phyloP scores from a whole-genome alignment of 257 asterid genomes.

The Nicotiana undulata region DNA sequence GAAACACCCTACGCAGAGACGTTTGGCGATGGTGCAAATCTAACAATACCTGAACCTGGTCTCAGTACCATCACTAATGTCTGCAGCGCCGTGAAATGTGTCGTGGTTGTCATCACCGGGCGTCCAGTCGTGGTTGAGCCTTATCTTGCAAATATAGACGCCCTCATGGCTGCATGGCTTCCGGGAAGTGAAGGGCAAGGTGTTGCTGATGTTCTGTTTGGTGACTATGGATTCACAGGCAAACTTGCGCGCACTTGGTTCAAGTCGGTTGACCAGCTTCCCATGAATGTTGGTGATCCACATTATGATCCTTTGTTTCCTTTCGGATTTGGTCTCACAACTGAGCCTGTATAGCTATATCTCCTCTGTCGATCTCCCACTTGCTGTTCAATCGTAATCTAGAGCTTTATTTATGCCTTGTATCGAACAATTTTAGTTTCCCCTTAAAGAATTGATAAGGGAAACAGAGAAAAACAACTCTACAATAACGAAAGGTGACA shows the following conservation, averaged over 20 bases:
- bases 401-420: neutral
- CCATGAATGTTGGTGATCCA: constrained; percentile 51
- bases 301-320: constrained; percentile 50
- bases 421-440: neutral
- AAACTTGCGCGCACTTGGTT: constrained; percentile 54
- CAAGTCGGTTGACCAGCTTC: constrained; percentile 48
- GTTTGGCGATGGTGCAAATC: constrained; percentile 32
- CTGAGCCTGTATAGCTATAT: constrained; percentile 2
- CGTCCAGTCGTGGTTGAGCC: constrained; percentile 50
- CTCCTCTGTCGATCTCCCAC: neutral
- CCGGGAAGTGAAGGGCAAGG: constrained; percentile 65
- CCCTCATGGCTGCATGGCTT: constrained; percentile 59
- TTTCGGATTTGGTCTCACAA: constrained; percentile 47
- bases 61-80: constrained; percentile 31
- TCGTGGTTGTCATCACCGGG: constrained; percentile 44
- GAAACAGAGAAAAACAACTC: too few relatives aligned
- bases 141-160: constrained; percentile 37
- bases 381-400: neutral
- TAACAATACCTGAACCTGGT: constrained; percentile 38
- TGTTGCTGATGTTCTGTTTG: constrained; percentile 45
- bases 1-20: constrained; percentile 56
- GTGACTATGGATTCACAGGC: constrained; percentile 46
- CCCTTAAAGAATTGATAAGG: too few relatives aligned
- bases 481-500: too few relatives aligned
- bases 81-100: constrained; percentile 34